Percentiles rank a stretch among this genome's conserved stretches.
These are phyloP conservation scores for Nematocida sp. DNA, from an alignment of 371 early-diverging fungal species.

Conservation along the genomic window DNA sequence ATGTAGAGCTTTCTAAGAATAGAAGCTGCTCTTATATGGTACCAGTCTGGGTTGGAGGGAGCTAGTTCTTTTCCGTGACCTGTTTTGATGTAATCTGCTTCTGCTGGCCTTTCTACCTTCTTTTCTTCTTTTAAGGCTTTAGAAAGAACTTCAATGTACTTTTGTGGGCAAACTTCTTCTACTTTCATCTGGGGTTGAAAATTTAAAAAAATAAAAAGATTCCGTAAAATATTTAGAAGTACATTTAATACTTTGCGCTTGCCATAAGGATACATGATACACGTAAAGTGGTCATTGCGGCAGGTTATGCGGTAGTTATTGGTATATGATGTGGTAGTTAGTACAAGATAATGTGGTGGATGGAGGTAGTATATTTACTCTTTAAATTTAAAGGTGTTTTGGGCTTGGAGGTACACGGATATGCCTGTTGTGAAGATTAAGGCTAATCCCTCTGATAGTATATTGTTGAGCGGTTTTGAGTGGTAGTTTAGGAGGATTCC, in stretches of 20 bases:
- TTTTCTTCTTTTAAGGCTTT: conserved; percentile 56
- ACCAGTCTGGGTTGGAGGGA: conserved; percentile 65
- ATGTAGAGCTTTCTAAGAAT: conserved; percentile 60
- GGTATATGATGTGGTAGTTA: too few relatives aligned
- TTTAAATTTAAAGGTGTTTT: not conserved
- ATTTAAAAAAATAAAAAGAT: conserved; percentile 46
- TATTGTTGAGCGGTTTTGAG: not conserved
- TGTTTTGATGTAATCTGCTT: conserved; percentile 65
- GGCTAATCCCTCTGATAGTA: not conserved
- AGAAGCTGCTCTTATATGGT: conserved; percentile 62
- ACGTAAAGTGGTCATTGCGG: too few relatives aligned
- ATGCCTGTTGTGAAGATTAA: not conserved
- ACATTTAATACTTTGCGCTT: too few relatives aligned
- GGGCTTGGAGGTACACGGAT: not conserved
- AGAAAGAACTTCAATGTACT: conserved; percentile 57
- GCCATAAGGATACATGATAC: too few relatives aligned
- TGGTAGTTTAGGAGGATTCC: not conserved
- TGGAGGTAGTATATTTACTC: not conserved
- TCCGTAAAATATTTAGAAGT: conserved; percentile 12
- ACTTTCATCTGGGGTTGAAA: conserved; percentile 60
- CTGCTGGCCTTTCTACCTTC: conserved; percentile 52
- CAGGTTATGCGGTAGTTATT: too few relatives aligned
- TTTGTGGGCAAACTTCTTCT: conserved; percentile 59
- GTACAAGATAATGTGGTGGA: not conserved
- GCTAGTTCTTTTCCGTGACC: conserved; percentile 62